Conservation (phyloP, 495 filamentous ascomycete genomes). For the Penicillium turbatum region DNA sequence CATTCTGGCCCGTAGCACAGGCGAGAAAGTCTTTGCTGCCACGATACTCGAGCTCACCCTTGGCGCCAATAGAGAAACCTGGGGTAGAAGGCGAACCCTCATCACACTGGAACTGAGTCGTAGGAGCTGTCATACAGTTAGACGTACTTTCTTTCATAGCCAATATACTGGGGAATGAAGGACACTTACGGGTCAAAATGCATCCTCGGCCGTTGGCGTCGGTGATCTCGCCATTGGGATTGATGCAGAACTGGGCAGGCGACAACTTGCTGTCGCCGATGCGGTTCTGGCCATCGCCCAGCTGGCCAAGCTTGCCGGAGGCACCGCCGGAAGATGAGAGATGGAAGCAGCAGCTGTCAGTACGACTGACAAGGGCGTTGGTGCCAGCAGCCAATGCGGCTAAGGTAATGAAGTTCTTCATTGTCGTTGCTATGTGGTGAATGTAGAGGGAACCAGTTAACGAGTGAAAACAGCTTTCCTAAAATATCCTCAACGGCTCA, state of each 20-base stretch:
- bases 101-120: conserved; percentile 65
- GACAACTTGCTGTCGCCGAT: conserved; percentile 41
- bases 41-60: conserved; percentile 43
- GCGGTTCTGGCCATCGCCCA: conserved; percentile 52
- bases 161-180: background rate
- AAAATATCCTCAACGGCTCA: background rate
- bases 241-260: conserved; percentile 43
- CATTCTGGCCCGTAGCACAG: conserved; percentile 49
- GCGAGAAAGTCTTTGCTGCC: conserved; percentile 48
- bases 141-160: conserved; percentile 6
- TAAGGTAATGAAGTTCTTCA: conserved; percentile 35
- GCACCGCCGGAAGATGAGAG: conserved; percentile 43
- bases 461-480: conserved; percentile 8
- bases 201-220: conserved; percentile 54
- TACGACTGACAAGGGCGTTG: conserved; percentile 39
- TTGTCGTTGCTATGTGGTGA: conserved; percentile 10
- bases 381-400: conserved; percentile 37
- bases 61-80: conserved; percentile 48
- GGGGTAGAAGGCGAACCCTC: conserved; percentile 39
- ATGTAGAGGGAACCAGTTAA: conserved; percentile 6
- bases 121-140: conserved; percentile 39
- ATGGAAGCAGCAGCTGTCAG: conserved; percentile 48
- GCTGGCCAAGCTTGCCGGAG: conserved; percentile 49
- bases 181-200: conserved; percentile 49
- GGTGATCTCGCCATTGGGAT: conserved; percentile 44